These are phyloP conservation scores for Penicillium malachiteum DNA, from an alignment of 495 filamentous ascomycete species.

Conservation along the genomic window DNA sequence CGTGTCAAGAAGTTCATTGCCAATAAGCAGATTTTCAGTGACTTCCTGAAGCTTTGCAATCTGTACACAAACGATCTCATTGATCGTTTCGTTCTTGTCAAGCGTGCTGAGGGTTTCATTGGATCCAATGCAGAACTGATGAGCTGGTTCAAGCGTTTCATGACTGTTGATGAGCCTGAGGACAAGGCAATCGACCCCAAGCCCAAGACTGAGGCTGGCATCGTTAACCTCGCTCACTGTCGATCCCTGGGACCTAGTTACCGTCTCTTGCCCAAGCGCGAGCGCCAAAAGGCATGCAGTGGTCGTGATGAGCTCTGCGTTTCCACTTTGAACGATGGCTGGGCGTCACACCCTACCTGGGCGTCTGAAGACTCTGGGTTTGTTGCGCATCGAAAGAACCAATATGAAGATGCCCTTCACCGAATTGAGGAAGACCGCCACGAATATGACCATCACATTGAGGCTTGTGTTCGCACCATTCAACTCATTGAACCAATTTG, in stretches of 20 bases:
- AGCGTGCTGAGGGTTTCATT: conserved; percentile 82
- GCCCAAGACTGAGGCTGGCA: conserved; percentile 66
- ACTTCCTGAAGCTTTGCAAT: conserved; percentile 95
- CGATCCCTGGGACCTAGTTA: conserved; percentile 93
- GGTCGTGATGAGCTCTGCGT: conserved; percentile 93
- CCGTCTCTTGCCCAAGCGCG: conserved; percentile 82
- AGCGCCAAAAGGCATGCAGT: conserved; percentile 82
- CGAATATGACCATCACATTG: conserved; percentile 98
- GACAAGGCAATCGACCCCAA: conserved; percentile 79
- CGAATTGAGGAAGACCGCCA: conserved; percentile 97
- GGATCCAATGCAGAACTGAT: conserved; percentile 84
- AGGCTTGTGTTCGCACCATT: conserved; percentile 87
- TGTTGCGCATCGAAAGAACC: conserved; percentile 95
- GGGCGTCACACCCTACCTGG: conserved; percentile 99
- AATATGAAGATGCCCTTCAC: conserved; percentile 87
- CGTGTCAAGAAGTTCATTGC: conserved; percentile 93
- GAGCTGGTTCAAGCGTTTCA: conserved; percentile 77
- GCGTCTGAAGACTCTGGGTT: conserved; percentile 98
- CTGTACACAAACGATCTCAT: conserved; percentile 90
- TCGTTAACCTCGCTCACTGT: conserved; percentile 89
- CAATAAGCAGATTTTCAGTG: conserved; percentile 86
- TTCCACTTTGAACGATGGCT: conserved; percentile 91
- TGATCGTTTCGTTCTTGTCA: conserved; percentile 72
- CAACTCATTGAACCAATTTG: conserved; percentile 93
- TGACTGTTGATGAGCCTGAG: conserved; percentile 63